A percentile compares a stretch with the other conserved stretches of the same genome.
Evolutionary conservation across 352 stramenopile genomes (phyloP).

Genomic region (Blastocystis hominis): DNA sequence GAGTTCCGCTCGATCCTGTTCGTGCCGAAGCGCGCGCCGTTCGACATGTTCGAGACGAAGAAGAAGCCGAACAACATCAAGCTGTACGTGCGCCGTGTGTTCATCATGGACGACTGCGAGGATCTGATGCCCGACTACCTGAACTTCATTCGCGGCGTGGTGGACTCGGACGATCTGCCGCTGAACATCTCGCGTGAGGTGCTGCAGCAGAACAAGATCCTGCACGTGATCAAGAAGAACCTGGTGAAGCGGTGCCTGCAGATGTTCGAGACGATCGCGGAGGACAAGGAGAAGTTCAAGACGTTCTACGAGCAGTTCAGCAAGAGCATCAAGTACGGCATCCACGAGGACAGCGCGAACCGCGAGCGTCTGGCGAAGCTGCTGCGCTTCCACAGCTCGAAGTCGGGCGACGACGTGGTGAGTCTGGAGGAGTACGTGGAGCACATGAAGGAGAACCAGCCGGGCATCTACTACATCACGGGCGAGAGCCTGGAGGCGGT

Average conservation of each 20-base stretch:
- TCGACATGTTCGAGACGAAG: conserved; percentile 98
- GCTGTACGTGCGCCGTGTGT: conserved; percentile 95
- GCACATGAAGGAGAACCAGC: conserved; percentile 85
- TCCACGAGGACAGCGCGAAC: conserved; percentile 98
- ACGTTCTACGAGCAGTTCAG: conserved; percentile 67
- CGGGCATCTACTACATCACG: conserved; percentile 99
- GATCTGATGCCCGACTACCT: conserved; percentile 98
- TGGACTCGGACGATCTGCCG: conserved; percentile 95
- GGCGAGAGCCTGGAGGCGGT: conserved; percentile 93
- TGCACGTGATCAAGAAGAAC: conserved; percentile 99
- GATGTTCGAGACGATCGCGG: conserved; percentile 51
- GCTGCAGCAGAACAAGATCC: conserved; percentile 99
- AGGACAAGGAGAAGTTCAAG: conserved; percentile 90
- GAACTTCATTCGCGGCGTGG: conserved; percentile 94
- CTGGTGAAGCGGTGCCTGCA: conserved; percentile 86
- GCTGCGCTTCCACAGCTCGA: conserved; percentile 93
- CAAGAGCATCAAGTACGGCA: conserved; percentile 63
- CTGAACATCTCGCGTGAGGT: conserved; percentile 99
- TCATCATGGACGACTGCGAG: conserved; percentile 99
- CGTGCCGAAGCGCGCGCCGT: conserved; percentile 90
- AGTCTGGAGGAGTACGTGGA: conserved; percentile 75
- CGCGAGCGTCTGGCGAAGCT: conserved; percentile 96
- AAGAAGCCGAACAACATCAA: conserved; percentile 99
- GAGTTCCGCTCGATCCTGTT: conserved; percentile 97
- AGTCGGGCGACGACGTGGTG: conserved; percentile 84